Base-by-base conservation (phyloP, 1,139 yeast genomes). In the Hyphopichia khmerensis region DNA sequence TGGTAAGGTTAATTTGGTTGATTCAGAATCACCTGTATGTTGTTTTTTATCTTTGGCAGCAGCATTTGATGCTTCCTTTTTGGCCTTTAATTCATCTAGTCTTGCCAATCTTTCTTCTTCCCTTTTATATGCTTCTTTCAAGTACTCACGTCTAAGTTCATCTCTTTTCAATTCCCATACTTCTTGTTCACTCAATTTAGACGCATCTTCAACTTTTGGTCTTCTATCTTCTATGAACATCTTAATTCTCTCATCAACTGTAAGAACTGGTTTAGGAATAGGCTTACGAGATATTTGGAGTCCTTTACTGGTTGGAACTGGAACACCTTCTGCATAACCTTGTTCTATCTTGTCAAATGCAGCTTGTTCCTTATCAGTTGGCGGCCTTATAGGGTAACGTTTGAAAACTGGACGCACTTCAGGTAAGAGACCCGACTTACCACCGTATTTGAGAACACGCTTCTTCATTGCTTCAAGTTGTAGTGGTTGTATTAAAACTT, bases 361-460 rank as follows among this genome's bases (percentile, higher is more conserved):
- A 14, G 58, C 61, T 38, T 55, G 36, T 47, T 73, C 77, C 33
- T 54, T 59, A 10, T 52, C 61, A 7, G 64, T 66, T 38, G 58
- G 59, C 9, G 88, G 84, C 47, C 83, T 79, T 41, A 80, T 75
- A 2, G 91, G 89, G 43, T 55, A 56, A 37, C 74, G 69, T 56
- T 81, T 84, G 67, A 86, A 77, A 33, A 85, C 79, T 33, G 85
- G 81, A 57, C 96, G 82, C 13, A 87, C 82, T 45, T 70, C 75
- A 40, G 97, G 97, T 51, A 90, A 75, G 39, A 87, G 72, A 59
- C 97, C 96, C 42, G 95, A 84, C 66, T 86, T 86, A n/a, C 82
- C 82, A 29, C 82, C 82, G 53, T 65, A 72, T 52, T 72, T 77
- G 37, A 77, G 57, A 21, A 72, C 68, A 44, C 80, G 73, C 53